Evolutionary conservation across 306 rosid genomes (phyloP).

Genomic region (Cucurbita moschata): DNA sequence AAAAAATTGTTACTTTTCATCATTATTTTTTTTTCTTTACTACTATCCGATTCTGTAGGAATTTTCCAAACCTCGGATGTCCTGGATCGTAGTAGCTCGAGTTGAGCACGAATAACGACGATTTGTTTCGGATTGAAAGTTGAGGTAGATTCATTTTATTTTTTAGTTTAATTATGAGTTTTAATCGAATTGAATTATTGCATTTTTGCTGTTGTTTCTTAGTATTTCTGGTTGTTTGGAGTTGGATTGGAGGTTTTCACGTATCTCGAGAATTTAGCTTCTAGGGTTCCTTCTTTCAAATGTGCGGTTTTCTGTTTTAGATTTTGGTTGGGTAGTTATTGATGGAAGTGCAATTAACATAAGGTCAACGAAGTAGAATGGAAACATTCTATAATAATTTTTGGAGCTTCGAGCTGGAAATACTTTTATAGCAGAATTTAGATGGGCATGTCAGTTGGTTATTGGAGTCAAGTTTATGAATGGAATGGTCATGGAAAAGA

Average conservation of each 20-base stretch:
- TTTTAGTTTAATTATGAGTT: not conserved
- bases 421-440: not conserved
- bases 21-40: not conserved
- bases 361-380: conserved; percentile 3
- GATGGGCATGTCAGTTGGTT: conserved; percentile 2
- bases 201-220: not conserved
- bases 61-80: conserved; percentile 12
- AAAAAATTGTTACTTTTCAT: not conserved
- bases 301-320: conserved; percentile 13
- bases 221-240: conserved; percentile 1
- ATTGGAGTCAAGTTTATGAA: not conserved
- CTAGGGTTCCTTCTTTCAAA: conserved; percentile 36
- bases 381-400: not conserved
- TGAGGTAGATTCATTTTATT: conserved; percentile 7
- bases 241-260: conserved; percentile 3
- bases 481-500: not conserved
- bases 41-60: conserved; percentile 17
- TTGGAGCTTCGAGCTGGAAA: conserved; percentile 4
- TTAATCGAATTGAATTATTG: not conserved
- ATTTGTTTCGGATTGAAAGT: not conserved
- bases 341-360: not conserved
- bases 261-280: conserved; percentile 18
- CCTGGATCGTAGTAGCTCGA: conserved; percentile 9
- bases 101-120: conserved; percentile 1
- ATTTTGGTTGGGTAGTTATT: not conserved